These are phyloP conservation scores for Chlorophyllum brunneum DNA, from an alignment of 768 basidiomycete genomes.

Conservation along the genomic window DNA sequence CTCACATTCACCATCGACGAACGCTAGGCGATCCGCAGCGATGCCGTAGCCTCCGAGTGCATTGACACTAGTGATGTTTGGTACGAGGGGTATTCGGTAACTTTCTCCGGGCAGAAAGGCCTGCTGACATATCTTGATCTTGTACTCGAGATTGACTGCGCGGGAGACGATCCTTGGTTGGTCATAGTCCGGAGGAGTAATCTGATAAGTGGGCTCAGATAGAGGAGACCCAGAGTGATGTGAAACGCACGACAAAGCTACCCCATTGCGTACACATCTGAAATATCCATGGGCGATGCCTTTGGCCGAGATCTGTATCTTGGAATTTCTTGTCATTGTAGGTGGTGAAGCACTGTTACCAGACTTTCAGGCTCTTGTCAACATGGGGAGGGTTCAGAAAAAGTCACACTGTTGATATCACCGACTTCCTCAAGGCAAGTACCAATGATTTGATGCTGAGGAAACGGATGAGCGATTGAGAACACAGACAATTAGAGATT, in stretches of 20 bases:
- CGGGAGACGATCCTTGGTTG: slow-evolving; percentile 78
- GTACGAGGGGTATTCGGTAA: slow-evolving; percentile 65
- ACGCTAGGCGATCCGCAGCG: slow-evolving; percentile 75
- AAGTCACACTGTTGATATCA: neutral
- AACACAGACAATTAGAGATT: too few relatives aligned
- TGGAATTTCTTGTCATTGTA: slow-evolving; percentile 65
- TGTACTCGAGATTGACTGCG: slow-evolving; percentile 45
- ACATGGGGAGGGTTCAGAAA: too few relatives aligned
- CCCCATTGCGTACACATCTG: slow-evolving; percentile 97
- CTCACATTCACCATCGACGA: slow-evolving; percentile 89
- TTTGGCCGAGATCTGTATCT: slow-evolving; percentile 56
- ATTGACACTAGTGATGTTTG: slow-evolving; percentile 84
- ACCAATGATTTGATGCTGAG: too few relatives aligned
- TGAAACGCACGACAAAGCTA: slow-evolving; percentile 67
- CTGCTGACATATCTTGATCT: slow-evolving; percentile 34
- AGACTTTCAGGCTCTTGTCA: neutral
- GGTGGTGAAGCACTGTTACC: slow-evolving; percentile 79
- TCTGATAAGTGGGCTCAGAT: slow-evolving; percentile 34
- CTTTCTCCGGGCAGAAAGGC: slow-evolving; percentile 73
- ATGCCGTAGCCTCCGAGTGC: slow-evolving; percentile 80
- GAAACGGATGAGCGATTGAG: too few relatives aligned
- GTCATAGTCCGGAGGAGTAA: slow-evolving; percentile 67
- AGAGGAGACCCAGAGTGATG: neutral
- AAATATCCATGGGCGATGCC: slow-evolving; percentile 87
- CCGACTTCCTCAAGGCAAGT: too few relatives aligned